These are phyloP conservation scores for Mucor mucedo DNA, from an alignment of 371 early-diverging fungal species.

Conservation along the genomic window DNA sequence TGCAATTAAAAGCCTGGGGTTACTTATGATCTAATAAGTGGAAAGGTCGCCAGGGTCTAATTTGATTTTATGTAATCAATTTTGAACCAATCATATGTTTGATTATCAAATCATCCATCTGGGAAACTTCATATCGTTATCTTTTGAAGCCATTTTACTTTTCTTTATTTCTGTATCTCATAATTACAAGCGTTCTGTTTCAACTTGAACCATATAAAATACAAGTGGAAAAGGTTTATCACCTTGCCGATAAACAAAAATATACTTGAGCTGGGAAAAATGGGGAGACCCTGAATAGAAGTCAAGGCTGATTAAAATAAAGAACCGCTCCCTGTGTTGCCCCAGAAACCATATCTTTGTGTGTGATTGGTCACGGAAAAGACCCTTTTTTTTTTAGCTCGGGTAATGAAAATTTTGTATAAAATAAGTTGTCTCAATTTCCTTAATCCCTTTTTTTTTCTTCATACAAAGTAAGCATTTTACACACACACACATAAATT, in stretches of 20 bases:
- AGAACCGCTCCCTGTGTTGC: slow-evolving; percentile 24
- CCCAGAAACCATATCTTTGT: slow-evolving; percentile 19
- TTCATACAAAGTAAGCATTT: slow-evolving; percentile 7
- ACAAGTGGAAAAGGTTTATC: not conserved
- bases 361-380: slow-evolving; percentile 22
- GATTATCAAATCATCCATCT: slow-evolving; percentile 4
- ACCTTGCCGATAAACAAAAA: not conserved
- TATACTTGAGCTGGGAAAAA: not conserved
- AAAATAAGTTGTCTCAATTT: slow-evolving; percentile 9
- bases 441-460: slow-evolving; percentile 6
- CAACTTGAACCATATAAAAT: not conserved
- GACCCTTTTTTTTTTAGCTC: slow-evolving; percentile 19
- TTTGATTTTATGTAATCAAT: slow-evolving; percentile 18
- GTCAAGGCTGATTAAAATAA: slow-evolving; percentile 9
- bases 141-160: not conserved
- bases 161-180: not conserved
- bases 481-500: not conserved
- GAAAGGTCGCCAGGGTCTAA: slow-evolving; percentile 3
- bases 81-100: slow-evolving; percentile 13
- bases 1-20: not conserved
- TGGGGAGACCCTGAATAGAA: slow-evolving; percentile 19
- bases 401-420: slow-evolving; percentile 14
- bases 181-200: not conserved
- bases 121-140: not conserved
- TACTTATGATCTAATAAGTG: not conserved